Base-by-base conservation (phyloP, 2,329 filamentous ascomycete species). In the Fusarium multiceps region DNA sequence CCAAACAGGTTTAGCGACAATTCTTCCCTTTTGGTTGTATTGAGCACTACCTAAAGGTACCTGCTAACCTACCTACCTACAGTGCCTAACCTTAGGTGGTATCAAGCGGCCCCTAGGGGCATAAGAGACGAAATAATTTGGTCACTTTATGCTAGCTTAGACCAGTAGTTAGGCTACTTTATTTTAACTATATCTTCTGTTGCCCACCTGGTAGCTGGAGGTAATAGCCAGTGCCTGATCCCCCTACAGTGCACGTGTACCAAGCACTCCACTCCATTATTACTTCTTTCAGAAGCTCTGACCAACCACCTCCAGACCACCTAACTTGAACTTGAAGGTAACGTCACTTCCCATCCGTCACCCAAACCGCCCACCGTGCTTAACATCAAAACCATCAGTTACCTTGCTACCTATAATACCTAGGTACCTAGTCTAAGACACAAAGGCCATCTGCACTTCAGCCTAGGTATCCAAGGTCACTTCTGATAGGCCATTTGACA, bases 1-100 rank as follows among this genome's bases (percentile, higher is more conserved):
- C 79, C 73, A 75, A 77, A 76, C 25, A 34, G 70, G 78, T 43
- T 76, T 80, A 80, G 79, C 72, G 66, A 34, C 5, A 13, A 51
- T 16, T 10, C 2, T 45, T 10, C 20, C 28, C 30, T 48, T 48
- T 25, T 47, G 59, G 64, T 18, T 28, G 16, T 37, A 37, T 37
- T 10, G 16, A 37, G 32, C 32, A 37, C 32, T 37, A 25, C 23
- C 23, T 25, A 37, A 37, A 37, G 32, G 32, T 34, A 32, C 14
- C 30, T 32, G 13, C 30, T 18, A 32, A 34, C 30, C 14, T 14
- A 32, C 30, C 14, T 14, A 32, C 30, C 30, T 34, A 34, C 14
- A 18, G 16, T 34, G 10, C 16, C 32, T 34, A 28, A 28, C 27
- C 27, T 28, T 12, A 27, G 27, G 10, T 27, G 27, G 27, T 27